Conservation (phyloP, 2,329 filamentous ascomycete species). For the Stemphylium lycopersici region DNA sequence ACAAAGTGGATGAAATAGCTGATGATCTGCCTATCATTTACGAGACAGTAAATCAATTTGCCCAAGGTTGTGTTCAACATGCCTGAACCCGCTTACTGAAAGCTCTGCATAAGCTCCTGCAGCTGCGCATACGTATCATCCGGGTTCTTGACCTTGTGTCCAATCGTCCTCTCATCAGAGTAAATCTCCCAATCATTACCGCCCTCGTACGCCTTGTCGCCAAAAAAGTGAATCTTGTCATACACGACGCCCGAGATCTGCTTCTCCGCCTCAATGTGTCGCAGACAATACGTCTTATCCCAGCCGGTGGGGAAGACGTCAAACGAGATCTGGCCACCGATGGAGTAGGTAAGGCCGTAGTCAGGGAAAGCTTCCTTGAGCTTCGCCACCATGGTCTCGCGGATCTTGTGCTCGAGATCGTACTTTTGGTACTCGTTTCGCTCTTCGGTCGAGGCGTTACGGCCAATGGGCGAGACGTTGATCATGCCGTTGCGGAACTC, state of each 20-base stretch:
- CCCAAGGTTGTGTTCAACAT: too few relatives aligned
- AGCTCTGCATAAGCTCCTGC: constrained; percentile 72
- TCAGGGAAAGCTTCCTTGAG: constrained; percentile 83
- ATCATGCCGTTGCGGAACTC: constrained; percentile 94
- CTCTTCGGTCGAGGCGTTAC: constrained; percentile 83
- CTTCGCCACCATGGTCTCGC: constrained; percentile 75
- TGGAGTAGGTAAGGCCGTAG: constrained; percentile 87
- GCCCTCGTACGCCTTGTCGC: constrained; percentile 89
- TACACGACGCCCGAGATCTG: constrained; percentile 72
- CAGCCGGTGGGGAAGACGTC: constrained; percentile 96
- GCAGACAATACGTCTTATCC: constrained; percentile 98
- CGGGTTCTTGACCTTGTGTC: constrained; percentile 81
- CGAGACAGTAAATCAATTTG: too few relatives aligned
- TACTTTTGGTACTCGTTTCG: constrained; percentile 81
- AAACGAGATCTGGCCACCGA: constrained; percentile 97
- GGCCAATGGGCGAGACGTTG: constrained; percentile 81
- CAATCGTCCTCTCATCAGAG: constrained; percentile 77
- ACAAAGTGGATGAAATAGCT: too few relatives aligned
- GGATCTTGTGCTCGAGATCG: constrained; percentile 77
- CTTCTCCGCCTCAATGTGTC: constrained; percentile 83
- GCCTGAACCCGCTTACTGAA: constrained; percentile 16
- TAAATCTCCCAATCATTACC: constrained; percentile 98
- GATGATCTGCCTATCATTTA: too few relatives aligned
- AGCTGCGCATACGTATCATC: constrained; percentile 81
- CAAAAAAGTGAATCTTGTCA: constrained; percentile 95